These are phyloP conservation scores for Coniella lustricola DNA, from an alignment of 2,329 filamentous ascomycete species.

Conservation along the genomic window DNA sequence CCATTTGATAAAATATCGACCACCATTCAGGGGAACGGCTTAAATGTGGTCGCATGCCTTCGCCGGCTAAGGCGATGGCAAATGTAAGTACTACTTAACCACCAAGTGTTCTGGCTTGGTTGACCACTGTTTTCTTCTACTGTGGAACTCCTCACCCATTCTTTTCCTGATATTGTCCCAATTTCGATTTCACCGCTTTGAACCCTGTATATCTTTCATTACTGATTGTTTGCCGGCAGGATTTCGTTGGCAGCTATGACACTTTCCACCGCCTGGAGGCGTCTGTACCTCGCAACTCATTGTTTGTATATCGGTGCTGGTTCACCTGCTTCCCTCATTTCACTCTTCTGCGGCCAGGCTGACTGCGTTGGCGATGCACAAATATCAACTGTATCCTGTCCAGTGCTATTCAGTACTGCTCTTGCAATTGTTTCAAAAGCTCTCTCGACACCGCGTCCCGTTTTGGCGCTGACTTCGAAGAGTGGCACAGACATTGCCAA, in stretches of 20 bases:
- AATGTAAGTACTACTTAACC: no score
- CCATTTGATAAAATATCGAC: neutral
- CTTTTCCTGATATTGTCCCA: neutral
- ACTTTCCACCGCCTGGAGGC: neutral
- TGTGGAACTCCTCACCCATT: neutral
- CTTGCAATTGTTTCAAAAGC: conserved; percentile 36
- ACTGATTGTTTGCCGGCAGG: neutral
- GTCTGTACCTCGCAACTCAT: neutral
- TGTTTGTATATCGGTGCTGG: neutral
- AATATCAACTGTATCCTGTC: neutral
- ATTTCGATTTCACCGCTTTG: neutral
- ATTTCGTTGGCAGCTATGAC: neutral
- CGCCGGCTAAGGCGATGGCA: no score
- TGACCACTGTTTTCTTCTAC: neutral
- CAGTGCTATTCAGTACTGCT: conserved; percentile 20
- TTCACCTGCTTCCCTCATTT: no score
- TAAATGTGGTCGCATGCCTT: no score
- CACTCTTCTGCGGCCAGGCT: no score
- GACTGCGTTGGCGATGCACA: neutral
- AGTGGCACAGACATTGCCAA: conserved; percentile 60
- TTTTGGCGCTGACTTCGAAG: conserved; percentile 68
- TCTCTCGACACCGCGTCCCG: conserved; percentile 60
- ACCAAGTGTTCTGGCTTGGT: no score
- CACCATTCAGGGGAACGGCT: neutral
- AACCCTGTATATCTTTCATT: neutral